A percentile compares a stretch with the other conserved stretches of the same genome.
Conservation (phyloP, 2,329 filamentous ascomycete genomes). For the Beauveria medogensis region DNA sequence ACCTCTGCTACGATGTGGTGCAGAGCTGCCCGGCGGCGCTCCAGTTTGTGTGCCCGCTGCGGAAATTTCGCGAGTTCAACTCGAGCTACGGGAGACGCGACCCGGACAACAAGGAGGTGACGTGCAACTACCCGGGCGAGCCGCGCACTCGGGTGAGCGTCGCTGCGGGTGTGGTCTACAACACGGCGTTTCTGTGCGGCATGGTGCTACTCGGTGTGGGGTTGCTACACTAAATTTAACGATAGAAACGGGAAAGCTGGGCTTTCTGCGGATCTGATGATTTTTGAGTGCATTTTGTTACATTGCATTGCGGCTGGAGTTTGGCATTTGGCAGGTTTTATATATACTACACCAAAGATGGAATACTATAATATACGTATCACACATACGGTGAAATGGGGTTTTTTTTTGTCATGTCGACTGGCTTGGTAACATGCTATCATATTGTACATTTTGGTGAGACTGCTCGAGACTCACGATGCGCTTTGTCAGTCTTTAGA, state of each 20-base stretch:
- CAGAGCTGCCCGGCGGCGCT: conserved; percentile 74
- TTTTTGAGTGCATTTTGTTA: not conserved
- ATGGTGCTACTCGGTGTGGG: not conserved
- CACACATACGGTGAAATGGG: too few relatives aligned
- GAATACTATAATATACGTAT: not conserved
- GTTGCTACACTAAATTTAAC: not conserved
- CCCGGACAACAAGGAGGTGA: conserved; percentile 17
- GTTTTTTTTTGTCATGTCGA: not conserved
- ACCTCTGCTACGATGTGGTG: conserved; percentile 80
- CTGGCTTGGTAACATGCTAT: not conserved
- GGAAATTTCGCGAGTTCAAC: conserved; percentile 24
- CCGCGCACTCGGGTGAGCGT: conserved; percentile 20
- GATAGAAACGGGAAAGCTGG: not conserved
- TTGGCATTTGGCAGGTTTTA: not conserved
- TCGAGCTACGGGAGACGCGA: conserved; percentile 27
- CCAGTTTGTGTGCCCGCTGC: conserved; percentile 64
- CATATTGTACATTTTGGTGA: not conserved
- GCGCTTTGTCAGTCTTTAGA: not conserved
- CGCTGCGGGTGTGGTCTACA: not conserved
- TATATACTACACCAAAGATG: not conserved
- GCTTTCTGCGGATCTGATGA: not conserved
- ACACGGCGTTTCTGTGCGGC: not conserved
- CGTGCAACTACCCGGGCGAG: conserved; percentile 33
- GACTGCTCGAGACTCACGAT: not conserved
- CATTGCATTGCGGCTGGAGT: conserved; percentile 5